Conservation (phyloP, 106 monocot species). For the Apostasia ramifera region DNA sequence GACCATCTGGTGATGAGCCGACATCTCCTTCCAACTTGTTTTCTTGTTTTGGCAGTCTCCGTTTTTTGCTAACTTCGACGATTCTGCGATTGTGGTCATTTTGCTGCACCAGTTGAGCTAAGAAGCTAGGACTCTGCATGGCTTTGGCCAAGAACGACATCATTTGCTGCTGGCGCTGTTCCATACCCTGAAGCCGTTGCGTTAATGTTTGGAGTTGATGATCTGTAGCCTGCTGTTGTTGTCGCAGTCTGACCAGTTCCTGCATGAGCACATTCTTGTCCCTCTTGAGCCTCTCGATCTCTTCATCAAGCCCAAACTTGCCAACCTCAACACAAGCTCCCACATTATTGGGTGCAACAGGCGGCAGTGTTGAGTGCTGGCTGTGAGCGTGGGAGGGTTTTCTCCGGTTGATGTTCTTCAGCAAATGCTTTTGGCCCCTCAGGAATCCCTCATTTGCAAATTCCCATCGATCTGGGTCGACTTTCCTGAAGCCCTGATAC, state of each 20-base stretch:
- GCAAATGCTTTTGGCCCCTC: conserved; percentile 43
- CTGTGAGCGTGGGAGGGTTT: conserved; percentile 17
- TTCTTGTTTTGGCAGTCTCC: conserved; percentile 40
- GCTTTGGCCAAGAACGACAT: conserved; percentile 34
- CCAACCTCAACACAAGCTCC: conserved; percentile 55
- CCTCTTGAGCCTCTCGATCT: conserved; percentile 55
- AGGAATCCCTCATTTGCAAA: conserved; percentile 66
- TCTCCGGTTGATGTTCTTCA: conserved; percentile 42
- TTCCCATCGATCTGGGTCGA: conserved; percentile 56
- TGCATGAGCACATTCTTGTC: conserved; percentile 61
- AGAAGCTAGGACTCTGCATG: conserved; percentile 29
- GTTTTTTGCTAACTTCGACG: conserved; percentile 28
- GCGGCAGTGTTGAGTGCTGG: conserved; percentile 14
- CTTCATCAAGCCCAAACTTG: conserved; percentile 53
- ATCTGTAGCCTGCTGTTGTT: conserved; percentile 46
- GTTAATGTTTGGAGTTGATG: conserved; percentile 22
- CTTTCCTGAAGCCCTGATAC: conserved; percentile 49
- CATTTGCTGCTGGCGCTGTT: conserved; percentile 53
- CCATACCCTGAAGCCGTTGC: conserved; percentile 41
- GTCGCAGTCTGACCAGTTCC: conserved; percentile 53
- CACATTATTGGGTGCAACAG: background rate
- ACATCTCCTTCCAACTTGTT: background rate
- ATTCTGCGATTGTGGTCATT: conserved; percentile 18
- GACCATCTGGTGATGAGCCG: conserved; percentile 16
- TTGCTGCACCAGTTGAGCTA: conserved; percentile 31